A percentile compares a stretch with the other conserved stretches of the same genome.
Conservation (phyloP, 2,329 filamentous ascomycete genomes). For the Biscogniauxia sp. region DNA sequence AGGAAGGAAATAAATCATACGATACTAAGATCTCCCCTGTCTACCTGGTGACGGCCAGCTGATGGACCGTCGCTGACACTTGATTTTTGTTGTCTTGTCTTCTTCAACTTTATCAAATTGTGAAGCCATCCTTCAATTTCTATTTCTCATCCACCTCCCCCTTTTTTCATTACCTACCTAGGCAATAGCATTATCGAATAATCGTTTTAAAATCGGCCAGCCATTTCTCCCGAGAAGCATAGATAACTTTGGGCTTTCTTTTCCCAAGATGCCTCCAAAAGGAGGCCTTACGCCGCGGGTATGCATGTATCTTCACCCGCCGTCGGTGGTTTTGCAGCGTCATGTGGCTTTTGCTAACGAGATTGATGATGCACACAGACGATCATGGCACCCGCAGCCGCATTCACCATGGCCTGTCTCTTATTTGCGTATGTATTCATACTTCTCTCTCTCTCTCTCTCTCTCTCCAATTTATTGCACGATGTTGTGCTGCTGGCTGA, state of each 20-base stretch:
- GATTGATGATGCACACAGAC: constrained; percentile 12
- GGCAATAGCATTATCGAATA: too few species aligned
- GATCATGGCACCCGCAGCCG: constrained; percentile 23
- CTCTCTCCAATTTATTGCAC: not conserved
- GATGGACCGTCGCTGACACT: not conserved
- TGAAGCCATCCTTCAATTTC: not conserved
- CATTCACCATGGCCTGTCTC: constrained; percentile 24
- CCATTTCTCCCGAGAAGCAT: too few species aligned
- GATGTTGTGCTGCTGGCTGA: not conserved
- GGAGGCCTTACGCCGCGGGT: constrained; percentile 24
- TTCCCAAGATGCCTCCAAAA: constrained; percentile 14
- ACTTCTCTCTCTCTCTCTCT: too few species aligned
- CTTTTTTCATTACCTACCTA: too few species aligned
- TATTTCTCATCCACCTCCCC: not conserved
- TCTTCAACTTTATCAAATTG: not conserved
- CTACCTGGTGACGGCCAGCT: not conserved
- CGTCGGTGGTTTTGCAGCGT: not conserved
- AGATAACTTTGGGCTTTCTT: not conserved
- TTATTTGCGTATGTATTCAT: constrained; percentile 18
- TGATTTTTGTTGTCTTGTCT: not conserved
- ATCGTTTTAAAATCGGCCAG: too few species aligned
- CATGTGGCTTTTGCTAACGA: not conserved
- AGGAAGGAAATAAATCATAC: not conserved
- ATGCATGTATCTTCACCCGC: constrained; percentile 5
- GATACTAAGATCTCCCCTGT: not conserved